A percentile compares a stretch with the other conserved stretches of the same genome.
These are phyloP conservation scores for Geopyxis carbonaria DNA, from an alignment of 495 filamentous ascomycete species.

Conservation along the genomic window DNA sequence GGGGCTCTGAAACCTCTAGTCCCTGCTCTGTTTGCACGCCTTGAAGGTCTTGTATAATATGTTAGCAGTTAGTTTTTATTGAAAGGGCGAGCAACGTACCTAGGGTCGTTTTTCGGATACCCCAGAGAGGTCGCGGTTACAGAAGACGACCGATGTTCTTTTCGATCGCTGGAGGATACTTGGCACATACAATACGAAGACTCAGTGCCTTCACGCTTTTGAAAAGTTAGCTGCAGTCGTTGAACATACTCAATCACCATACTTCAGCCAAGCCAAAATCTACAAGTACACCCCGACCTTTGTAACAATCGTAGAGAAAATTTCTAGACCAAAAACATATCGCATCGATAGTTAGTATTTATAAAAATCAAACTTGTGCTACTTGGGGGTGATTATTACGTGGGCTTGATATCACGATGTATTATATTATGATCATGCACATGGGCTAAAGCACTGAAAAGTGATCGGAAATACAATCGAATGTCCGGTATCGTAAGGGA, in stretches of 20 bases:
- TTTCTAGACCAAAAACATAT: slow-evolving; percentile 35
- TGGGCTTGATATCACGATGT: slow-evolving; percentile 98
- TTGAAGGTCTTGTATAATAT: slow-evolving; percentile 52
- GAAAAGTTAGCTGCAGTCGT: neutral
- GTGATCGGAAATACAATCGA: slow-evolving; percentile 68
- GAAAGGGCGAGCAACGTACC: neutral
- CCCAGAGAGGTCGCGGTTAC: slow-evolving; percentile 39
- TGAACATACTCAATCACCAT: neutral
- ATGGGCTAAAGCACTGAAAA: slow-evolving; percentile 67
- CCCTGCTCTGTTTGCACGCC: slow-evolving; percentile 86
- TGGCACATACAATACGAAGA: slow-evolving; percentile 55
- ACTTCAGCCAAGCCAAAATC: slow-evolving; percentile 89
- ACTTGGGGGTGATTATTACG: slow-evolving; percentile 34
- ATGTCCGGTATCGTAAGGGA: slow-evolving; percentile 72
- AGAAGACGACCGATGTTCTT: slow-evolving; percentile 27
- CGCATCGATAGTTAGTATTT: neutral
- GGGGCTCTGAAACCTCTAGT: slow-evolving; percentile 91
- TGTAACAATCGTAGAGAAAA: slow-evolving; percentile 79
- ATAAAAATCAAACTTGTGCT: neutral
- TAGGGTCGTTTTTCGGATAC: slow-evolving; percentile 61
- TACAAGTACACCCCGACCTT: slow-evolving; percentile 73
- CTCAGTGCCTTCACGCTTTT: slow-evolving; percentile 48
- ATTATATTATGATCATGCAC: slow-evolving; percentile 73
- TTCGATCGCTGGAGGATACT: slow-evolving; percentile 27
- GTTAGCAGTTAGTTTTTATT: neutral